These are phyloP conservation scores for Fusarium sororula DNA, from an alignment of 2,329 filamentous ascomycete species.

Conservation along the genomic window DNA sequence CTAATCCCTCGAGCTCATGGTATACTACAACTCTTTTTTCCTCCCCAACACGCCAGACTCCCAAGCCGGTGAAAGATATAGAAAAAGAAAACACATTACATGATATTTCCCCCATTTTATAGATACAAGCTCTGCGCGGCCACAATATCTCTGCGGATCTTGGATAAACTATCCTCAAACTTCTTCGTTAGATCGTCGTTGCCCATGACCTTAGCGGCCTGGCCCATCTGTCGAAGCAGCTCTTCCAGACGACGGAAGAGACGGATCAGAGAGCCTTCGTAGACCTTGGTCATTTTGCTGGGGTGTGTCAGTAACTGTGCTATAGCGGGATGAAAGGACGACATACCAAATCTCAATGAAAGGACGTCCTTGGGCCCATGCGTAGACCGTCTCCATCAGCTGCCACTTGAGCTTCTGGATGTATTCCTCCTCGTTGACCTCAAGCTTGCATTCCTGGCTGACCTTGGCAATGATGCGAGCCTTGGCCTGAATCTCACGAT, in stretches of 20 bases:
- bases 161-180: conserved; percentile 85
- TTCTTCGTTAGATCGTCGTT: conserved; percentile 92
- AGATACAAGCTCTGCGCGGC: conserved; percentile 94
- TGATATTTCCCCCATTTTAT: conserved; percentile 51
- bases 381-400: conserved; percentile 94
- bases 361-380: conserved; percentile 88
- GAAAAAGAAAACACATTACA: conserved; percentile 28
- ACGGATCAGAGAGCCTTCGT: conserved; percentile 95
- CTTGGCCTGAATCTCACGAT: conserved; percentile 85
- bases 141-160: conserved; percentile 93
- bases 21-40: conserved; percentile 26
- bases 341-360: conserved; percentile 87
- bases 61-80: conserved; percentile 35
- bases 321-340: rapidly evolving
- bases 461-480: conserved; percentile 92
- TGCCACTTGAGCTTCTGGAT: conserved; percentile 89
- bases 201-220: conserved; percentile 97
- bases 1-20: conserved; percentile 9
- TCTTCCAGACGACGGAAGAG: conserved; percentile 96
- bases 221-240: conserved; percentile 90
- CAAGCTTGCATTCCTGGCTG: conserved; percentile 91
- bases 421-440: conserved; percentile 95
- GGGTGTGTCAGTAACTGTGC: conserved; percentile 29
- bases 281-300: conserved; percentile 99
- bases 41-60: conserved; percentile 40